Conservation (phyloP, 345 rosid species). For the Draba incana region DNA sequence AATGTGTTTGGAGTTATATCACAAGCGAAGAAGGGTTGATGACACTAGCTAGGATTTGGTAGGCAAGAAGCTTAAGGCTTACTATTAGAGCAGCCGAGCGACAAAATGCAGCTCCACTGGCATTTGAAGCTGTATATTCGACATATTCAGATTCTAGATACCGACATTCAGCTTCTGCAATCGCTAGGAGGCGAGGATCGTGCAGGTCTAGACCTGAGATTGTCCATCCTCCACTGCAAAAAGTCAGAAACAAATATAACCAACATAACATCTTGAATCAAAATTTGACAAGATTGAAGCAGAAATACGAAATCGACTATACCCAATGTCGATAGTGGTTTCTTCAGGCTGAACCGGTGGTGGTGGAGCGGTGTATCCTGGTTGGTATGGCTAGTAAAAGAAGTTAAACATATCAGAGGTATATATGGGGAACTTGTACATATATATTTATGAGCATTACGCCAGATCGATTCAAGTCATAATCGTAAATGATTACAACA, state of each 20-base stretch:
- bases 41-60: background rate
- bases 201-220: slow-evolving; percentile 80
- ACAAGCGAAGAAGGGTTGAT: background rate
- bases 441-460: no score
- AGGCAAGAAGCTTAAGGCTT: slow-evolving; percentile 33
- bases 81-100: slow-evolving; percentile 98
- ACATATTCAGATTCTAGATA: slow-evolving; percentile 82
- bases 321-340: slow-evolving; percentile 86
- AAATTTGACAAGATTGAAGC: background rate
- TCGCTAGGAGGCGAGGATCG: slow-evolving; percentile 85
- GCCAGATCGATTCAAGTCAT: background rate
- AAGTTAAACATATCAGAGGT: slow-evolving; percentile 7
- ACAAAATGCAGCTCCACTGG: slow-evolving; percentile 88
- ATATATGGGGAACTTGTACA: no score
- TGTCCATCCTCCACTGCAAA: slow-evolving; percentile 86
- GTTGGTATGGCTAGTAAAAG: slow-evolving; percentile 65
- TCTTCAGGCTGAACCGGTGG: slow-evolving; percentile 62
- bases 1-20: background rate
- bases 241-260: slow-evolving; percentile 17
- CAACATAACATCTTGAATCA: background rate
- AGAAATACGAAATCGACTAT: slow-evolving; percentile 15
- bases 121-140: slow-evolving; percentile 83
- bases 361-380: slow-evolving; percentile 81
- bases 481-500: background rate
- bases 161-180: slow-evolving; percentile 90